Base-by-base conservation (phyloP, 2,329 filamentous ascomycete genomes). In the Monilinia laxa region DNA sequence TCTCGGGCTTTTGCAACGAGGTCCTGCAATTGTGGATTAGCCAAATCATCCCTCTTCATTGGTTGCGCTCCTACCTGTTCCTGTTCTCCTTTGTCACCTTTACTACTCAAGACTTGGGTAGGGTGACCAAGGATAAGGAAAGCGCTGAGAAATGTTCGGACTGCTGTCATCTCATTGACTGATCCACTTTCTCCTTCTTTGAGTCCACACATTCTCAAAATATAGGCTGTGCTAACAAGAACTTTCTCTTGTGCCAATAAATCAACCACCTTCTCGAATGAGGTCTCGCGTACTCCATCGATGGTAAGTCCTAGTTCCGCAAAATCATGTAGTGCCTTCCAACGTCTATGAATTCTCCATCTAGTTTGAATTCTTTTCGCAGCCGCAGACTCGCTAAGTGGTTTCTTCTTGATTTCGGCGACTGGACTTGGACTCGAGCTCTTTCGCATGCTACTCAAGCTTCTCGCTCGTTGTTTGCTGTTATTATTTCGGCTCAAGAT, bases 101-200 rank as follows among this genome's bases (percentile, higher is more conserved):
- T 91, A 76, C 87, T 90, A 77, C 85, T 91, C 45, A 95, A 84
- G 1, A 94, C 90, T 71, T 92, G 87, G 1, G 87, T 87, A 1
- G 91, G 91, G 76, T 94, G 91, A 1, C 90, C 90, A 35, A 93
- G 80, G 68, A 94, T 93, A 64, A 95, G 81, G 75, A 90, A 94
- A 6, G 91, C 89, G 74, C 90, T 92, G 65, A 95, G 79, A 73
- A 94, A 94, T 0, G 89, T 92, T 72, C 90, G 83, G 52, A 91
- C 86, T 20, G 87, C 85, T 47, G 89, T 87, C 81, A 90, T 90
- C 71, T 91, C 86, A 55, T 85, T 83, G 66, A 89, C 84, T 1
- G 86, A 88, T 20, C 85, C 84, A 2, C 82, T 78, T 3, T 85
- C 84, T 49, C 85, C 86, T 72, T 92, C 89, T 60, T 86, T 83